Conservation (phyloP, 139 green algal genomes). For the Chlamydomonas sp. region DNA sequence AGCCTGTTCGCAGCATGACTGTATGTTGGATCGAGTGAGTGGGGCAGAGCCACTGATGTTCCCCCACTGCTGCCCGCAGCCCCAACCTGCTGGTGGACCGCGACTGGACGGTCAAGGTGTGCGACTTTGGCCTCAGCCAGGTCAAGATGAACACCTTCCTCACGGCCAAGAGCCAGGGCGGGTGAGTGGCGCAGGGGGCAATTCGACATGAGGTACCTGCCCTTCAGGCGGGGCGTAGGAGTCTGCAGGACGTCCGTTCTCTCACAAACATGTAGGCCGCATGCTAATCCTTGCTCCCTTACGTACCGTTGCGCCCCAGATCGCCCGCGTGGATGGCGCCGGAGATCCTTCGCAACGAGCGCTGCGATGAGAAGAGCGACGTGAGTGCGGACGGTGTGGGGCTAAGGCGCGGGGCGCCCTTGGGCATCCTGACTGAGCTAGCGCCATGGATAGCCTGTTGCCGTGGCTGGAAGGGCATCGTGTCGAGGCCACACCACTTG, state of each 20-base stretch:
- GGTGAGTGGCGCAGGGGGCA: constrained; percentile 37
- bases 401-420: too few species aligned
- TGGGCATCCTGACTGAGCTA: too few species aligned
- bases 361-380: constrained; percentile 87
- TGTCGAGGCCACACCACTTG: too few species aligned
- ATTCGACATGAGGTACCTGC: neutral
- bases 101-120: constrained; percentile 89
- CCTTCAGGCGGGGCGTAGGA: neutral
- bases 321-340: constrained; percentile 97
- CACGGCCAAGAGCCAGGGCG: constrained; percentile 50
- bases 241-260: neutral
- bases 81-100: constrained; percentile 91
- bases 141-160: constrained; percentile 78
- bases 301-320: constrained; percentile 51
- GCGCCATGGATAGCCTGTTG: too few species aligned
- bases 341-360: constrained; percentile 75
- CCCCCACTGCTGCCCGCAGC: too few species aligned
- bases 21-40: too few species aligned
- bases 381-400: neutral
- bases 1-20: too few species aligned
- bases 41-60: too few species aligned
- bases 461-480: too few species aligned
- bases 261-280: neutral
- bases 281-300: constrained; percentile 1
- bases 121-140: constrained; percentile 83